Percentiles rank a stretch among this genome's conserved stretches.
These are phyloP conservation scores for Grigorovia humatica DNA, from an alignment of 805 yeast species.

Conservation along the genomic window DNA sequence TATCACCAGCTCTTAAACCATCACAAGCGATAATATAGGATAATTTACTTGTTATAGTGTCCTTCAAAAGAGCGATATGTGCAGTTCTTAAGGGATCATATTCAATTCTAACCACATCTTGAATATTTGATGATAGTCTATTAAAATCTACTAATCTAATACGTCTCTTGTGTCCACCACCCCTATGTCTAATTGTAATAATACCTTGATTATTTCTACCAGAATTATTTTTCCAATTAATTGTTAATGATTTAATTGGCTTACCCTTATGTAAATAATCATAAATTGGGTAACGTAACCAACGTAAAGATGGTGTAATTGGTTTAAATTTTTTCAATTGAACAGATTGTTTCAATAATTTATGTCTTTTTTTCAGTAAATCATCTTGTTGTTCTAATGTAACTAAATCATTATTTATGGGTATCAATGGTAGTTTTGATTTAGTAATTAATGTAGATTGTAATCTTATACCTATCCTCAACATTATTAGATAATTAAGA, in stretches of 20 bases:
- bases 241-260: slow-evolving; percentile 68
- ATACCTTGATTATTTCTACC: slow-evolving; percentile 87
- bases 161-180: slow-evolving; percentile 93
- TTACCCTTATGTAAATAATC: slow-evolving; percentile 79
- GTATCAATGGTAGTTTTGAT: slow-evolving; percentile 22
- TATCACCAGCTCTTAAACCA: slow-evolving; percentile 88
- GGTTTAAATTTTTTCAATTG: slow-evolving; percentile 69
- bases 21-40: slow-evolving; percentile 85
- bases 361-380: slow-evolving; percentile 59
- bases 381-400: slow-evolving; percentile 74
- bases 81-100: slow-evolving; percentile 92
- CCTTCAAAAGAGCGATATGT: slow-evolving; percentile 79
- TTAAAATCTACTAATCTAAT: slow-evolving; percentile 70
- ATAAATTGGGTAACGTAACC: slow-evolving; percentile 82
- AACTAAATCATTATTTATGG: slow-evolving; percentile 36
- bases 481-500: not conserved
- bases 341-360: slow-evolving; percentile 59
- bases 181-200: slow-evolving; percentile 88
- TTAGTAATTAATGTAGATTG: not conserved
- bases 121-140: slow-evolving; percentile 59
- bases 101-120: slow-evolving; percentile 78
- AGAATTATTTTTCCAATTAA: slow-evolving; percentile 57
- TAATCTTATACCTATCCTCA: not conserved
- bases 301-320: slow-evolving; percentile 75
- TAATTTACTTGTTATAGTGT: slow-evolving; percentile 47